These are phyloP conservation scores for Stipa capillata DNA, from an alignment of 176 grass and related monocot species.

Conservation along the genomic window DNA sequence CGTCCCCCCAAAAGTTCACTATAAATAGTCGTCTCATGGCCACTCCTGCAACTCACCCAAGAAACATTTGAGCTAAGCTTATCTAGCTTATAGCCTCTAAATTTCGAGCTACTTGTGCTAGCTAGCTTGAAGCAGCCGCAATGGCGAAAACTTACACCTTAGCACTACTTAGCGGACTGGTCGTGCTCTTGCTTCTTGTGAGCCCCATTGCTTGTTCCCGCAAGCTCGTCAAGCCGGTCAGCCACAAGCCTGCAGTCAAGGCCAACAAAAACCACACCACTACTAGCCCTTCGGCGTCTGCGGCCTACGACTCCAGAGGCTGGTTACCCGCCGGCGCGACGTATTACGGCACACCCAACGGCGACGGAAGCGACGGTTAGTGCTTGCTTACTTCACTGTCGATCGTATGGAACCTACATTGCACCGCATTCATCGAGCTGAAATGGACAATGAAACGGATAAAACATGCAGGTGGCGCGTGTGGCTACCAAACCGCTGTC, in stretches of 20 bases:
- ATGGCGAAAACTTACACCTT: conserved; percentile 33
- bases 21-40: conserved; percentile 19
- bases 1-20: not conserved
- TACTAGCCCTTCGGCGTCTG: not conserved
- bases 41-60: conserved; percentile 25
- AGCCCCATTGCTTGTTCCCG: conserved; percentile 40
- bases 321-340: conserved; percentile 61
- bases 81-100: not conserved
- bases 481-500: conserved; percentile 64
- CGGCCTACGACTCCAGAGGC: conserved; percentile 8
- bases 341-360: conserved; percentile 58
- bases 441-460: not conserved
- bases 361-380: conserved; percentile 64
- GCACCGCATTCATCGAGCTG: not conserved
- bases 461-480: conserved; percentile 60
- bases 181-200: conserved; percentile 31
- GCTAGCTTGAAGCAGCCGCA: not conserved
- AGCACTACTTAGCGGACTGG: conserved; percentile 1
- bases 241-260: not conserved
- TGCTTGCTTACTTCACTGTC: not conserved
- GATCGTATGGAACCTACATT: not conserved
- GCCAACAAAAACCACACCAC: not conserved
- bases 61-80: conserved; percentile 12
- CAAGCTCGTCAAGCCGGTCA: conserved; percentile 9
- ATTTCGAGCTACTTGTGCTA: not conserved